Evolutionary conservation across 805 yeast species (phyloP), one percentile per base, ranked within the genome.

Genomic region (Metschnikowia cubensis): DNA sequence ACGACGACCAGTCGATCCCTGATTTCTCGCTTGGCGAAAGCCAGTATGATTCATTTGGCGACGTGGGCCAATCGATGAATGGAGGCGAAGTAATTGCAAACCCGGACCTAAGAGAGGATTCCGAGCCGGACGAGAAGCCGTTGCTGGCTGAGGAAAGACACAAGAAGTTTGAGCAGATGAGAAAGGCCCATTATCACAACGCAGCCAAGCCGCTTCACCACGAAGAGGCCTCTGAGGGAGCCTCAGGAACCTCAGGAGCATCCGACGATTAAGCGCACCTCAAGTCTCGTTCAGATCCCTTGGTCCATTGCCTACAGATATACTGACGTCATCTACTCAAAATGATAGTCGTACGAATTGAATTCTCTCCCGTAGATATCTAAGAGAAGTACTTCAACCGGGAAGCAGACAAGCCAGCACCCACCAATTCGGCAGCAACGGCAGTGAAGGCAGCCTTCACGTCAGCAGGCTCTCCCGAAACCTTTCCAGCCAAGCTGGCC

Each of bases 171-270:
- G 95, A 87, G 65, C 86, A 85, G 58, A 74, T 82, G 79, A 80
- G 96, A 62, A 89, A 87, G 62, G 71, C 78, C 50, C 96, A 90
- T 67, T 89, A 89, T 65, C 88, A 85, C 59, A 58, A 74, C 66
- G 79, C 78, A 53, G 83, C 76, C 2, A 67, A 67, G 34, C 79
- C 74, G 4, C 74, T 84, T 57, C 63, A 65, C 32, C 66, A 68
- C n/a, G 64, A 67, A n/a, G 18, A 35, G 17, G 37, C 18, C 37
- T 10, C 35, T 42, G 42, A 41, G 17, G 14, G 3, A 17, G 34
- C 18, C 10, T 31, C n/a, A 3, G 14, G 11, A 31, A 3, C 11
- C 5, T 31, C 15, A 8, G 8, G 14, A 14, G n/a, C 35, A 34
- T 8, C 17, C 8, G 11, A 25, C 11, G 11, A 8, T 25, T 25